Percentiles rank a stretch among this genome's conserved stretches.
Conservation (phyloP, 768 basidiomycete species). For the Myochromella boudieri region DNA sequence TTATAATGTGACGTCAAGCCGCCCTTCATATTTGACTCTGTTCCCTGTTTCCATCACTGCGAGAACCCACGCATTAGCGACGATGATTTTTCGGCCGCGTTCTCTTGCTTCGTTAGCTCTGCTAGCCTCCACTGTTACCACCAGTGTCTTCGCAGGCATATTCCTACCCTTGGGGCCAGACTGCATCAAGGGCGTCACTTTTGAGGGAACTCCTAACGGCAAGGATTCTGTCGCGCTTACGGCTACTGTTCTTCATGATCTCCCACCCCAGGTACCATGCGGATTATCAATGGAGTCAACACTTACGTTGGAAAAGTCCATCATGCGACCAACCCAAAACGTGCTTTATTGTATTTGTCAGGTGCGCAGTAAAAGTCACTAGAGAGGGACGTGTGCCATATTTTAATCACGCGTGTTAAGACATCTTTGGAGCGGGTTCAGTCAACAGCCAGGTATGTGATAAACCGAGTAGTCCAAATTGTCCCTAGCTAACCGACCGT, state of each 20-base stretch:
- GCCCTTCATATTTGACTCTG: no score
- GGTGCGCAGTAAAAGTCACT: no score
- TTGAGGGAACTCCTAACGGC: slow-evolving; percentile 16
- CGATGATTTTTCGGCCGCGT: no score
- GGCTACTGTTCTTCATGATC: neutral
- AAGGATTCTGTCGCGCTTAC: neutral
- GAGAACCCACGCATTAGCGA: no score
- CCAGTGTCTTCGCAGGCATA: no score
- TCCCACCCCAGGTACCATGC: slow-evolving; percentile 7
- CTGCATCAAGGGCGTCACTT: slow-evolving; percentile 18
- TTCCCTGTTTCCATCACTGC: no score
- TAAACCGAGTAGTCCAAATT: neutral
- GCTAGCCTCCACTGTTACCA: no score
- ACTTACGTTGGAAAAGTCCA: slow-evolving; percentile 14
- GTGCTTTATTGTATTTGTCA: slow-evolving; percentile 14
- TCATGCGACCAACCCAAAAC: slow-evolving; percentile 6
- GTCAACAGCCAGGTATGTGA: slow-evolving; percentile 16
- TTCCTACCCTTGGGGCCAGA: slow-evolving; percentile 12
- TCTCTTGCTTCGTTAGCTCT: no score
- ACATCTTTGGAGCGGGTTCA: slow-evolving; percentile 17
- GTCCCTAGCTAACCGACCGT: no score
- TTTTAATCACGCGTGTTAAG: neutral
- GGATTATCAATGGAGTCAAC: slow-evolving; percentile 15
- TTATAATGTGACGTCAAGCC: no score
- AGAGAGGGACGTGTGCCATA: no score